Conservation (phyloP, 2,329 filamentous ascomycete species). For the Diaporthe australafricana region DNA sequence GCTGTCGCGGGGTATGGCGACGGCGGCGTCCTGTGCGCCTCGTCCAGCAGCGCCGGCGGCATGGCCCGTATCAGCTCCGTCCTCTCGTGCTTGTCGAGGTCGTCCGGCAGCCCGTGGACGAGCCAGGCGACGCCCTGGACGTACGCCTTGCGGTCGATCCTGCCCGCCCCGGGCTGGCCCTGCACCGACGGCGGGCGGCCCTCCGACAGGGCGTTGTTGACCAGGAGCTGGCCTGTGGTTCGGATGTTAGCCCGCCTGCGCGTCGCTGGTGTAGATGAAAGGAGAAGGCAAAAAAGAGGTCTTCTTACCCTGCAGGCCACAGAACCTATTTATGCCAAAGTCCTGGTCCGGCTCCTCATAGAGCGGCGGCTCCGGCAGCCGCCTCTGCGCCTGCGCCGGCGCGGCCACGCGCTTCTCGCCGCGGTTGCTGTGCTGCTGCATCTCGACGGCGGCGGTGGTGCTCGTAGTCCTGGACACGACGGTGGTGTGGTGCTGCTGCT, state of each 20-base stretch:
- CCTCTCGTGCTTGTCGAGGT: constrained; percentile 67
- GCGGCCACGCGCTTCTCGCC: constrained; percentile 13
- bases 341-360: constrained; percentile 11
- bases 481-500: background rate
- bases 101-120: constrained; percentile 69
- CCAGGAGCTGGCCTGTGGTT: constrained; percentile 23
- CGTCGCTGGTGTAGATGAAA: background rate
- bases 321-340: constrained; percentile 38
- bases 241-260: background rate
- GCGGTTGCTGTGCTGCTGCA: constrained; percentile 33
- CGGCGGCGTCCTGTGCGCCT: constrained; percentile 37
- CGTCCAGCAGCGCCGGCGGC: constrained; percentile 47
- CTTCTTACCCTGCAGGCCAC: constrained; percentile 38
- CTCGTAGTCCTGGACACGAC: constrained; percentile 26
- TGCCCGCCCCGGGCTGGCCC: background rate
- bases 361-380: background rate
- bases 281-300: background rate
- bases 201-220: constrained; percentile 31
- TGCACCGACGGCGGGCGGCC: background rate
- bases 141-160: constrained; percentile 69
- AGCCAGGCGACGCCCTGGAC: constrained; percentile 73
- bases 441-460: constrained; percentile 29
- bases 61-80: constrained; percentile 63
- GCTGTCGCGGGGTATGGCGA: background rate
- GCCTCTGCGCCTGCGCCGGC: background rate